These are phyloP conservation scores for Leishmania amazonensis DNA, from an alignment of 208 protist genomes.

Conservation along the genomic window DNA sequence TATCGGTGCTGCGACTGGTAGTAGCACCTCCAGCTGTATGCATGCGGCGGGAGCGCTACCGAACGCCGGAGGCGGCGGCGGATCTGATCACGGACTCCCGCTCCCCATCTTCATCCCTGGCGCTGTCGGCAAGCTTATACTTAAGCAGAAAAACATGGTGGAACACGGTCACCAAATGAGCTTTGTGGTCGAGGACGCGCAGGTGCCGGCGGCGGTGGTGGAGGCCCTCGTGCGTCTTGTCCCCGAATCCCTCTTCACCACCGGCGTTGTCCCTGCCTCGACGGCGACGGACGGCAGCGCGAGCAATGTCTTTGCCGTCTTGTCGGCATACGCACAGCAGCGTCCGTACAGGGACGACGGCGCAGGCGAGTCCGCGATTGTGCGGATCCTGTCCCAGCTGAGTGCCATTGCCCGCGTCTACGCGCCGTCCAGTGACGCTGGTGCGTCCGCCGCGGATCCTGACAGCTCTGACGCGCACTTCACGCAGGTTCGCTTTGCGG, in stretches of 20 bases:
- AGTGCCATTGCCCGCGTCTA: slow-evolving; percentile 9
- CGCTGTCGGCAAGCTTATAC: slow-evolving; percentile 42
- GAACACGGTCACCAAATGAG: slow-evolving; percentile 71
- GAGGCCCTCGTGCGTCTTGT: slow-evolving; percentile 29
- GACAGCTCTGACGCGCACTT: slow-evolving; percentile 23
- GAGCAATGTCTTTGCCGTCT: slow-evolving; percentile 11
- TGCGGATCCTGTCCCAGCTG: slow-evolving; percentile 19
- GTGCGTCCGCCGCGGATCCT: neutral
- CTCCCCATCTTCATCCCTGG: slow-evolving; percentile 19
- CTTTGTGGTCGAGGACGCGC: slow-evolving; percentile 46
- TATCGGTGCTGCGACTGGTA: neutral
- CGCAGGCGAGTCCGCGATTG: slow-evolving; percentile 12
- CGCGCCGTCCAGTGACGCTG: neutral
- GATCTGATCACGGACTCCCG: slow-evolving; percentile 10
- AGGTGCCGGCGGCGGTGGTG: slow-evolving; percentile 49
- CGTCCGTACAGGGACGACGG: slow-evolving; percentile 12
- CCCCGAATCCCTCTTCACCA: slow-evolving; percentile 17
- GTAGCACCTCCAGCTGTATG: neutral
- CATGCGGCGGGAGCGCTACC: neutral
- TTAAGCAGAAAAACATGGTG: slow-evolving; percentile 74
- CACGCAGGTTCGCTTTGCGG: slow-evolving; percentile 27
- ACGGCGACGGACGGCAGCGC: neutral
- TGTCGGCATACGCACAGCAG: slow-evolving; percentile 23
- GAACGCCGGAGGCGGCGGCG: neutral
- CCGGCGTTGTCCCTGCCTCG: slow-evolving; percentile 5